These are phyloP conservation scores for Amaranthus hypochondriacus DNA, from an alignment of 148 eudicot species.

Conservation along the genomic window DNA sequence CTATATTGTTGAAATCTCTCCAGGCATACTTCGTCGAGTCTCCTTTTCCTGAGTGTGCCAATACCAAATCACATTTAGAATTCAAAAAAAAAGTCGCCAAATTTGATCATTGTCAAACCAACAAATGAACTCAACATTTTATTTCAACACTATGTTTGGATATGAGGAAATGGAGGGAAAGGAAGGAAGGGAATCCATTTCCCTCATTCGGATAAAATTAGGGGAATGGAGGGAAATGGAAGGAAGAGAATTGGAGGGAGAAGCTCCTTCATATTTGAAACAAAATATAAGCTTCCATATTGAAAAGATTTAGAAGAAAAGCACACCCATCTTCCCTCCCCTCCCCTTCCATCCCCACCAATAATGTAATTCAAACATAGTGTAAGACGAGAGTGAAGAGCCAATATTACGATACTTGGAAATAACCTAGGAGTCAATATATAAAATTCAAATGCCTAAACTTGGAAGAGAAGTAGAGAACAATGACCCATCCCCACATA, in stretches of 20 bases:
- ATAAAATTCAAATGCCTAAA: not conserved
- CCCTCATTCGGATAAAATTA: no score
- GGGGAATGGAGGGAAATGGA: no score
- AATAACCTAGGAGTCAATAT: slow-evolving; percentile 3
- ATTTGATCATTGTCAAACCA: not conserved
- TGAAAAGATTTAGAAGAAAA: no score
- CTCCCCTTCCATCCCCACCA: no score
- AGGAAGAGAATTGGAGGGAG: no score
- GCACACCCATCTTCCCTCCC: no score
- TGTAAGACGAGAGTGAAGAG: not conserved
- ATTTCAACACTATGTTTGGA: not conserved
- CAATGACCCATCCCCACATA: not conserved
- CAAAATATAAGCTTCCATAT: no score
- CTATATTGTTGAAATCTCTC: slow-evolving; percentile 93
- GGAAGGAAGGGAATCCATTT: no score
- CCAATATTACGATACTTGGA: not conserved
- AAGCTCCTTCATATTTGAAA: no score
- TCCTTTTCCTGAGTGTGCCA: slow-evolving; percentile 60
- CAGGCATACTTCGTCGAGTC: slow-evolving; percentile 89
- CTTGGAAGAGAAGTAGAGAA: not conserved
- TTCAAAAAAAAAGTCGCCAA: not conserved
- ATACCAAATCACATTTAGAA: slow-evolving; percentile 3
- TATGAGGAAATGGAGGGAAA: no score
- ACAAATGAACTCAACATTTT: not conserved
- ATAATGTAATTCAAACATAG: no score